Base-by-base conservation (phyloP, 2,329 filamentous ascomycete genomes). In the Apiospora malaysiana region DNA sequence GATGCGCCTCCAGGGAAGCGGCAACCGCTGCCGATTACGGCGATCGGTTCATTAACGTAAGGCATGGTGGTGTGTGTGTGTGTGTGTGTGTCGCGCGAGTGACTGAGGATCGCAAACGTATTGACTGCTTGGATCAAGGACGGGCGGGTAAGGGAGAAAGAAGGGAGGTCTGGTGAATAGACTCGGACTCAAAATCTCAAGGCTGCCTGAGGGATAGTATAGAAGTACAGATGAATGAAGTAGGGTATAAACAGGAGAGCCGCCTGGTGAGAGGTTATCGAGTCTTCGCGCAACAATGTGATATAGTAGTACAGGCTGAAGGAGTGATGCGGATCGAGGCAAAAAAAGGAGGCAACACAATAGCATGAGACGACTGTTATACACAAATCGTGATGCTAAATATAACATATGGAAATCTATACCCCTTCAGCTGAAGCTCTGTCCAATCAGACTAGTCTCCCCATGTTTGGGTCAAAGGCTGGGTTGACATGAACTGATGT, bases 11-110 rank as follows among this genome's bases (percentile, higher is more conserved):
- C 78, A 14, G 77, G 72, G 68, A 79, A 79, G 16, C 78, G 77
- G 66, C 78, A 79, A 68, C 78, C 72, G 68, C 73, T 76, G 9
- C 78, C 78, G 6, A 79, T 75, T n/a, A 79, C 74, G 18, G 77
- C 78, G 42, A 79, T 77, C 6, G 76, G 78, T 56, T 79, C 78
- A 1, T 70, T 69, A 1, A 25, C 42, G 40, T 46, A 66, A 14
- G 63, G 23, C 63, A 59, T 59, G n/a, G 10, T 32, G 51, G 7
- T 18, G 18, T 18, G 43, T 46, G n/a, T n/a, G n/a, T n/a, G n/a
- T n/a, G n/a, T n/a, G n/a, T n/a, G n/a, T n/a, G n/a, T n/a, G n/a
- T n/a, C n/a, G n/a, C 18, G 43, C 40, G 40, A 9, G 40, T 46
- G 43, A 46, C 18, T 46, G 43, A 21, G 14, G 40, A 42, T 9